Conservation (phyloP, 345 rosid genomes). For the Pseudoturritis turrita region DNA sequence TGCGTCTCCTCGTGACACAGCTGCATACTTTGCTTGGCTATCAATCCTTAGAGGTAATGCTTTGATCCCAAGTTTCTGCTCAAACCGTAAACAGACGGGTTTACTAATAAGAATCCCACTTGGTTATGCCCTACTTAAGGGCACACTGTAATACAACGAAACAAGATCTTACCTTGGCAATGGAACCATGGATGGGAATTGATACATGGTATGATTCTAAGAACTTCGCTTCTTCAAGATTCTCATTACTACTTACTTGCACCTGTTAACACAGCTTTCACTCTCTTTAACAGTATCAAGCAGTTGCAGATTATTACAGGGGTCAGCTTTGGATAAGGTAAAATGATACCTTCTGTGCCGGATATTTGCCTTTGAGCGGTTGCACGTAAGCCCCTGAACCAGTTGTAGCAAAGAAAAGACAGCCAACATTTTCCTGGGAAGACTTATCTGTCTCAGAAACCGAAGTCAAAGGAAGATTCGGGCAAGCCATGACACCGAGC, state of each 20-base stretch:
- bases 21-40: constrained; percentile 94
- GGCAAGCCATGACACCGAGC: constrained; percentile 87
- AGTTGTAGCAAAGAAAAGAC: constrained; percentile 71
- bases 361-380: constrained; percentile 51
- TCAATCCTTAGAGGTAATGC: constrained; percentile 87
- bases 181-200: constrained; percentile 62
- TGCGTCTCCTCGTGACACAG: constrained; percentile 83
- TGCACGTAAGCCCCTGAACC: constrained; percentile 79
- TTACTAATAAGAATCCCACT: background rate
- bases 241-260: constrained; percentile 61
- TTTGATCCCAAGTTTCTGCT: constrained; percentile 84
- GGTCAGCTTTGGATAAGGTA: constrained; percentile 11
- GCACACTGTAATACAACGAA: background rate
- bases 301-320: background rate
- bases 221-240: constrained; percentile 80
- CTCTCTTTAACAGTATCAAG: constrained; percentile 2
- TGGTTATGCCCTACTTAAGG: background rate
- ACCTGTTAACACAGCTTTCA: constrained; percentile 41
- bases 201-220: constrained; percentile 86
- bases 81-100: background rate
- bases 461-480: constrained; percentile 67
- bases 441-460: constrained; percentile 27
- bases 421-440: constrained; percentile 46
- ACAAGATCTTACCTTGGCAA: constrained; percentile 49
- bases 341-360: constrained; percentile 50